Evolutionary conservation across 345 rosid genomes (phyloP).

Genomic region (Mangifera indica): DNA sequence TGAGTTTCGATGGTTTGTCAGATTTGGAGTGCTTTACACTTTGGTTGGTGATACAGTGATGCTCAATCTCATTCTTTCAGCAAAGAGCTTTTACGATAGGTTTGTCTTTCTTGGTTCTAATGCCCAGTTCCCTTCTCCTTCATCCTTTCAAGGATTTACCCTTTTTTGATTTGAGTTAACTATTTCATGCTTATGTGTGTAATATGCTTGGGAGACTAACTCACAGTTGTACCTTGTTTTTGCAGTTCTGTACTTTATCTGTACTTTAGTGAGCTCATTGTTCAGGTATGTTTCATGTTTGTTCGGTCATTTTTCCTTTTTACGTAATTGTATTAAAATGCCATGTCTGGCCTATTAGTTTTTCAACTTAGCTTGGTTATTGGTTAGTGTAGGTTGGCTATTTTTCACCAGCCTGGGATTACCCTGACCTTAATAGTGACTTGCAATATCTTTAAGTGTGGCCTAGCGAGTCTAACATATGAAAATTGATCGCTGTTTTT

Average conservation of each 20-base stretch:
- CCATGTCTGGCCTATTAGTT: background rate
- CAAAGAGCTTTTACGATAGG: conserved; percentile 72
- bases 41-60: conserved; percentile 83
- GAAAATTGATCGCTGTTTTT: background rate
- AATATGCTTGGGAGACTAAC: conserved; percentile 13
- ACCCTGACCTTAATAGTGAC: background rate
- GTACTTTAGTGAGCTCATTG: conserved; percentile 76
- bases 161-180: background rate
- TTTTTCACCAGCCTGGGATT: background rate
- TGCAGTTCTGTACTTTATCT: conserved; percentile 73
- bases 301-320: conserved; percentile 9
- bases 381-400: conserved; percentile 10
- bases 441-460: background rate
- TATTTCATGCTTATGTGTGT: background rate
- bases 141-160: background rate
- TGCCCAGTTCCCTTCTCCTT: conserved; percentile 6
- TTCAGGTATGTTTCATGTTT: conserved; percentile 65
- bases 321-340: background rate
- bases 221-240: conserved; percentile 28
- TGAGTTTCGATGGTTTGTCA: conserved; percentile 89
- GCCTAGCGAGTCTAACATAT: conserved; percentile 3
- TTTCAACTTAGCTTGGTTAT: background rate
- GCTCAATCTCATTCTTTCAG: conserved; percentile 72
- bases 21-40: conserved; percentile 76
- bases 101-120: conserved; percentile 27